Percentiles rank a stretch among this genome's conserved stretches.
Evolutionary conservation across 805 yeast genomes (phyloP).

Genomic region (Torulaspora maleeae): DNA sequence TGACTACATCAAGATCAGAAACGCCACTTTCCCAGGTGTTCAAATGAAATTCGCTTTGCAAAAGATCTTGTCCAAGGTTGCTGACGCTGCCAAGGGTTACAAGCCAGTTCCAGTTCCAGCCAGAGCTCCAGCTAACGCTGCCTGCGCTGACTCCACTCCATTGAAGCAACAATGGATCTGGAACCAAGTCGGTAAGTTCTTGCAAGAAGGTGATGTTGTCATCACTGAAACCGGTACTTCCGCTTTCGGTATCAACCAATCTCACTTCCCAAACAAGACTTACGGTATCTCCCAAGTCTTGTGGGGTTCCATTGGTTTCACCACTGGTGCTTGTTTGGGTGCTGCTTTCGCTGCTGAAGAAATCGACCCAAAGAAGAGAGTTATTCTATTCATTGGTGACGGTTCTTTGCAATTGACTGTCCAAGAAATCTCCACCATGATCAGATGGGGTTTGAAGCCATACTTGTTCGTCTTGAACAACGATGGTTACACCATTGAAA

Average conservation of each 20-base stretch:
- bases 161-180: constrained; percentile 65
- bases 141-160: constrained; percentile 42
- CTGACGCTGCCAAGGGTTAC: constrained; percentile 41
- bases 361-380: constrained; percentile 56
- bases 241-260: constrained; percentile 63
- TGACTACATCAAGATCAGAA: constrained; percentile 64
- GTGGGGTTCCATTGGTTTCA: constrained; percentile 73
- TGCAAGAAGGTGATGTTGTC: constrained; percentile 61
- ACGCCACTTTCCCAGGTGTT: constrained; percentile 66
- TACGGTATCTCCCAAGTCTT: constrained; percentile 68
- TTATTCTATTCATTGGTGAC: constrained; percentile 65
- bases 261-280: constrained; percentile 58
- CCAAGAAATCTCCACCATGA: constrained; percentile 66
- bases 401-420: constrained; percentile 73
- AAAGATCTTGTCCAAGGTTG: constrained; percentile 39
- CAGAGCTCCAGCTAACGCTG: constrained; percentile 43
- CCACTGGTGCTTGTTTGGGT: constrained; percentile 64
- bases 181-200: constrained; percentile 59
- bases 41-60: constrained; percentile 59
- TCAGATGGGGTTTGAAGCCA: constrained; percentile 62
- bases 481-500: constrained; percentile 71
- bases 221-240: constrained; percentile 74
- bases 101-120: constrained; percentile 53
- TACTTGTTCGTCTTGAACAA: constrained; percentile 67
- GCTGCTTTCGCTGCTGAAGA: constrained; percentile 67